Evolutionary conservation across 2,329 filamentous ascomycete genomes (phyloP), one percentile per base, ranked within the genome.

Genomic region (Cryphonectria parasitica): DNA sequence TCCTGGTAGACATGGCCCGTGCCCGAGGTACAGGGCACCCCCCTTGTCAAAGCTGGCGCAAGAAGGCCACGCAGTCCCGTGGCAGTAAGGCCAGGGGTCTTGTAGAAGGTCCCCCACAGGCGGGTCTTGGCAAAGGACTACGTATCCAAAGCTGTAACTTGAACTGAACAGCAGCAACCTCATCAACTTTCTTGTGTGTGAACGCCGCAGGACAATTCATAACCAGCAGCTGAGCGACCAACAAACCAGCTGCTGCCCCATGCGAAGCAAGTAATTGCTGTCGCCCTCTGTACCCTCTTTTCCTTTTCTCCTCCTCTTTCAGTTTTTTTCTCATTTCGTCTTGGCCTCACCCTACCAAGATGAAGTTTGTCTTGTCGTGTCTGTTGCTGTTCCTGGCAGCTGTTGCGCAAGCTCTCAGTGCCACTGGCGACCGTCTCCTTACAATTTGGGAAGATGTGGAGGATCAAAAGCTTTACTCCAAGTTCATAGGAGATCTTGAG

Each of bases 381-480:
- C 83, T 94, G 74, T 81, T 93, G 72, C 83, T 94, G 77, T 85
- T 89, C 74, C 85, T 93, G 73, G 83, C 89, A 74, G 87, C 90
- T 77, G 84, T 89, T 70, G 92, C 89, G 75, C 88, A 91, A 80
- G 94, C 94, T 70, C 83, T 92, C 77, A 97, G 95, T 84, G 91
- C 90, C 74, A 87, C 89, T 64, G 96, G 95, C 72, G 89, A 88
- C 81, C 89, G 94, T 79, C 82, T 98, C 81, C 86, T 99, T 77
- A 94, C 97, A 72, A 88, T 99, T 71, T 82, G 97, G 67, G 95
- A 98, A 77, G 92, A 97, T 76, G 86, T 89, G 73, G 87, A 88
- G 58, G 93, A 97, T 78, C 94, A 95, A 86, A 88, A 88, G 76
- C 88, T 88, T 75, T 99, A 97, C 82, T 92, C 92, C 71, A 91